Conservation (phyloP, 2,329 filamentous ascomycete genomes). For the Emergomyces africanus region DNA sequence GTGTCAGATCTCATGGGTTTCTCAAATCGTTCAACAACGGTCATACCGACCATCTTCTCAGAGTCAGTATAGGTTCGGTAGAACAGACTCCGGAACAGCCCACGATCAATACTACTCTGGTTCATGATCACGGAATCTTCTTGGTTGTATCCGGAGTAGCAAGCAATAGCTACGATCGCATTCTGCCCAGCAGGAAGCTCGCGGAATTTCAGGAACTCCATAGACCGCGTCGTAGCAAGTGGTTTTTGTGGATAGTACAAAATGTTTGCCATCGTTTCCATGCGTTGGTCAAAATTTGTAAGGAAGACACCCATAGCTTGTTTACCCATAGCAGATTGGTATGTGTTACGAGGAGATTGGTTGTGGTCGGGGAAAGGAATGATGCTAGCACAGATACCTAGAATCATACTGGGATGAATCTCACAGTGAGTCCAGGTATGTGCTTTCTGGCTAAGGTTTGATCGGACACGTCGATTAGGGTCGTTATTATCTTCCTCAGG, state of each 20-base stretch:
- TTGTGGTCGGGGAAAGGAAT: constrained; percentile 99
- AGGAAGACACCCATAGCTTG: constrained; percentile 99
- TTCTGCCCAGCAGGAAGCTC: constrained; percentile 96
- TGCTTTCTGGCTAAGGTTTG: constrained; percentile 71
- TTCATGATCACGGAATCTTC: constrained; percentile 99
- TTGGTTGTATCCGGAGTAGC: constrained; percentile 98
- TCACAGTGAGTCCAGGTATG: constrained; percentile 97
- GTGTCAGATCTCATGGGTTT: constrained; percentile 85
- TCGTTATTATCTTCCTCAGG: constrained; percentile 54
- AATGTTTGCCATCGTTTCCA: constrained; percentile 99
- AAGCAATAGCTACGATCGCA: constrained; percentile 93
- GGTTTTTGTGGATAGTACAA: constrained; percentile 98
- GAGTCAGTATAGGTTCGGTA: constrained; percentile 96
- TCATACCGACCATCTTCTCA: constrained; percentile 91
- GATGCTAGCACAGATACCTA: constrained; percentile 97
- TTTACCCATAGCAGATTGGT: constrained; percentile 99
- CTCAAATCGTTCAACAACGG: constrained; percentile 86
- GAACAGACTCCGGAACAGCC: constrained; percentile 93
- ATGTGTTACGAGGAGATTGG: constrained; percentile 93
- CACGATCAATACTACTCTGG: constrained; percentile 95
- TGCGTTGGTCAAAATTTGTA: constrained; percentile 90
- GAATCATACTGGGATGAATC: constrained; percentile 97
- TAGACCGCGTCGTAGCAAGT: constrained; percentile 85
- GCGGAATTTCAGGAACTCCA: constrained; percentile 98
- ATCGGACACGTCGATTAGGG: constrained; percentile 76